Evolutionary conservation across 805 yeast species (phyloP), one percentile per base, ranked within the genome.

Genomic region (Candida xyloterini): DNA sequence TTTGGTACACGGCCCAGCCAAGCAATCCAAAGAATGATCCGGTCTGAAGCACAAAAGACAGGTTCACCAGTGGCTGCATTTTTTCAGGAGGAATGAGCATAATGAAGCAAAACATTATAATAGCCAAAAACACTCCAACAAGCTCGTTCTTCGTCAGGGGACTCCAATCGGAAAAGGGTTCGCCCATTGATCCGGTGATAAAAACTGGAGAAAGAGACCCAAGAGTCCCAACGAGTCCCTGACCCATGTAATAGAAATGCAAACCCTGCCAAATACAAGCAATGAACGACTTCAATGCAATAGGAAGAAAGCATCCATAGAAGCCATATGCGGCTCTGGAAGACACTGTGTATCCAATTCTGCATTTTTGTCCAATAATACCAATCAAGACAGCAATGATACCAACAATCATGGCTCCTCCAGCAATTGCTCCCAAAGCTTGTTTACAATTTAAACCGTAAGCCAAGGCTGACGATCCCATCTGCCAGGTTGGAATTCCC

Each of bases 321-420:
- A 73, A 60, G 2, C 80, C 79, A 57, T 64, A 74, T 0, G 69
- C 56, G 31, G 66, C 65, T 30, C 79, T 53, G 11, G 67, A 60
- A 33, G 63, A 63, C 10, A 74, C 63, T 5, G 79, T 67, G 50
- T 64, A 74, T 0, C 79, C 78, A 33, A 74, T 64, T 47, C 72
- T 74, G 62, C 69, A 73, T 32, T 71, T 68, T n/a, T 58, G 55
- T 22, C 81, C 81, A 5, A 76, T 76, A 38, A 61, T 63, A n/a
- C 76, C 71, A 51, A 74, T 74, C 7, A 73, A 63, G 24, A 71
- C 52, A 5, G 78, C 71, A 43, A 69, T 63, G 3, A 59, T 15
- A 33, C 70, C 61, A 10, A 75, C 70, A 13, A 76, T 47, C 9
- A 67, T 48, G 50, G 74, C 74, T 29, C 77, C 79, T 5, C 73